Conservation (phyloP, 176 grass and related monocot genomes). For the Oryza longistaminata region DNA sequence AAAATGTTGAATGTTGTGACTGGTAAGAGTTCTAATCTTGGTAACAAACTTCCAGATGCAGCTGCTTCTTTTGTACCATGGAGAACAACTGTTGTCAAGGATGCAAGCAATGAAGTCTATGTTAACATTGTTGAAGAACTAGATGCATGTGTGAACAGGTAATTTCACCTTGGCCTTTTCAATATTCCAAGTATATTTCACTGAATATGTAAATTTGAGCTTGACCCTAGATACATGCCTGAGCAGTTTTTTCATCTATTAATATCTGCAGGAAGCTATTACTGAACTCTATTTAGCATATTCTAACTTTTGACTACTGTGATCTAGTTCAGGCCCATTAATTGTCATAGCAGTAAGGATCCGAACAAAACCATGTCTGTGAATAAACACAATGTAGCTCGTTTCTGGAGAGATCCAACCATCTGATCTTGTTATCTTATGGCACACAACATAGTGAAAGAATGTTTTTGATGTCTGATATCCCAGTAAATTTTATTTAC, state of each 20-base stretch:
- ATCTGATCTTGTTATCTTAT: neutral
- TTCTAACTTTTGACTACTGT: neutral
- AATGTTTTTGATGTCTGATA: neutral
- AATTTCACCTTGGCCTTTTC: neutral
- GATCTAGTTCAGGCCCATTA: neutral
- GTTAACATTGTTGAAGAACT: constrained; percentile 92
- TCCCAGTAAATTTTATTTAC: constrained; percentile 25
- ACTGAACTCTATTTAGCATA: neutral
- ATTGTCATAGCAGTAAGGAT: neutral
- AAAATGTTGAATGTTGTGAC: constrained; percentile 87
- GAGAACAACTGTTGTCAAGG: constrained; percentile 66
- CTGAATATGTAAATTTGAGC: neutral
- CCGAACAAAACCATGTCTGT: neutral
- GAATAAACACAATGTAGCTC: neutral
- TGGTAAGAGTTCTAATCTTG: constrained; percentile 67
- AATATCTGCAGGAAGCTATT: constrained; percentile 28
- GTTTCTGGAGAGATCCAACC: neutral
- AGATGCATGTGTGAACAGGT: constrained; percentile 82
- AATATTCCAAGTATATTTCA: neutral
- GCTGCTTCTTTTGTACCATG: constrained; percentile 82
- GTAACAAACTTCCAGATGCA: constrained; percentile 74
- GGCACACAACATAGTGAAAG: neutral
- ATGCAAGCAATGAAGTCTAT: constrained; percentile 89
- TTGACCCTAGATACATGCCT: neutral
- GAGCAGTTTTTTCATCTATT: neutral